Percentiles rank a stretch among this genome's conserved stretches.
Conservation (phyloP, 2,329 filamentous ascomycete genomes). For the Neofusicoccum sp. region DNA sequence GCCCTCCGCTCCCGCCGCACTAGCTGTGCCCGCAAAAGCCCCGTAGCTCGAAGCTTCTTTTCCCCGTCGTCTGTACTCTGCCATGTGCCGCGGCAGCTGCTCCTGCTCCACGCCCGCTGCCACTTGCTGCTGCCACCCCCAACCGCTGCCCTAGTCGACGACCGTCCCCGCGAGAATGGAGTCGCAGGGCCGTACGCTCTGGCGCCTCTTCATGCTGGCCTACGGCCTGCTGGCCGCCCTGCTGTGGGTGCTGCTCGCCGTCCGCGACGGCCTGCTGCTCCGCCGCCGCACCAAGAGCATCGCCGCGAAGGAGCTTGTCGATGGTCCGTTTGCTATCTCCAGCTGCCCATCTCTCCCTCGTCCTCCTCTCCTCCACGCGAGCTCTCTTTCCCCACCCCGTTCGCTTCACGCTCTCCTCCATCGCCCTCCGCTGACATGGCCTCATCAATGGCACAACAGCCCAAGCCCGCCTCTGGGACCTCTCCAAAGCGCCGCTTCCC, state of each 20-base stretch:
- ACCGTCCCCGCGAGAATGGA: neutral
- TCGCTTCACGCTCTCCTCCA: neutral
- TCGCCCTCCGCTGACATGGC: neutral
- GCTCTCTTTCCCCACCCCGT: neutral
- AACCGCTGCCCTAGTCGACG: too few relatives aligned
- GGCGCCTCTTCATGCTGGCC: slow-evolving; percentile 19
- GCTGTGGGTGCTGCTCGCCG: slow-evolving; percentile 24
- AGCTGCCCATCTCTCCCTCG: neutral
- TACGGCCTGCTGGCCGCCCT: slow-evolving; percentile 33
- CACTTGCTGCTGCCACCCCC: neutral
- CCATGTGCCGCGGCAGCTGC: slow-evolving; percentile 2
- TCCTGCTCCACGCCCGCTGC: neutral
- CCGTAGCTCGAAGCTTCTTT: slow-evolving; percentile 10
- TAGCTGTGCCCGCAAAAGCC: neutral
- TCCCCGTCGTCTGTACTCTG: neutral
- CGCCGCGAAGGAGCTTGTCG: slow-evolving; percentile 29
- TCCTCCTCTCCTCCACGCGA: neutral
- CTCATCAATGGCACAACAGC: slow-evolving; percentile 35
- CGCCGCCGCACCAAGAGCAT: slow-evolving; percentile 26
- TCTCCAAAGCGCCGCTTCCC: slow-evolving; percentile 45
- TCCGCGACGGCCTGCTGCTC: slow-evolving; percentile 31
- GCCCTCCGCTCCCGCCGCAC: neutral
- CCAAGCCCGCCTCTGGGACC: slow-evolving; percentile 54
- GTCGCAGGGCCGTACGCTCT: neutral
- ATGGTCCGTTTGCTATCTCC: slow-evolving; percentile 23